These are phyloP conservation scores for Marvania coccoides DNA, from an alignment of 139 green algal species.

Conservation along the genomic window DNA sequence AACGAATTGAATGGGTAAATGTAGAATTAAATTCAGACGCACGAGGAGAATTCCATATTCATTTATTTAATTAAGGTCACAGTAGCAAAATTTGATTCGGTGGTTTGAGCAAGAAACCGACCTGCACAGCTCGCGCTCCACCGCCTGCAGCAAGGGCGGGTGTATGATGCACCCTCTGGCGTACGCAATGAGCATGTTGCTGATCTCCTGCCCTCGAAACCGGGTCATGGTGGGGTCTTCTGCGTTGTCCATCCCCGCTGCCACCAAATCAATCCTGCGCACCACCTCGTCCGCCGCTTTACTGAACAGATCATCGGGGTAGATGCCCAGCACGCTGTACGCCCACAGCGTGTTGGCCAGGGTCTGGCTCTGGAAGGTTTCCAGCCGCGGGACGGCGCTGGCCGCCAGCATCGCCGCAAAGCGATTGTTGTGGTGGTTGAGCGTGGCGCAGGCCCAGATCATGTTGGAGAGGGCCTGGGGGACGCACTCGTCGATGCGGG, in stretches of 20 bases:
- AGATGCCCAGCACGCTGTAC: slow-evolving; percentile 25
- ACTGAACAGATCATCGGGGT: slow-evolving; percentile 21
- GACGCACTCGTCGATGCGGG: slow-evolving; percentile 12
- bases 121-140: slow-evolving; percentile 12
- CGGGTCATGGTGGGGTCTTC: no score
- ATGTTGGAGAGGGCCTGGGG: slow-evolving; percentile 42
- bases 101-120: not conserved
- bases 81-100: no score
- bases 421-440: slow-evolving; percentile 12
- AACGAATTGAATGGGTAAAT: no score
- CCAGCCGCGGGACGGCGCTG: not conserved
- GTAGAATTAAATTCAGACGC: no score
- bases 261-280: not conserved
- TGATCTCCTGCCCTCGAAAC: slow-evolving; percentile 8
- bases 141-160: not conserved
- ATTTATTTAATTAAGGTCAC: no score
- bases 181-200: slow-evolving; percentile 13
- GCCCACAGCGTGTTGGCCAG: slow-evolving; percentile 40
- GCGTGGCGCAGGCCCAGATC: slow-evolving; percentile 31
- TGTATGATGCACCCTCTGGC: slow-evolving; percentile 6
- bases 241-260: no score
- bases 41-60: no score
- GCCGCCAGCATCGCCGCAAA: slow-evolving; percentile 22
- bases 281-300: slow-evolving; percentile 18
- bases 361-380: slow-evolving; percentile 26